Evolutionary conservation across 257 asterid genomes (phyloP).

Genomic region (Mitragyna speciosa): DNA sequence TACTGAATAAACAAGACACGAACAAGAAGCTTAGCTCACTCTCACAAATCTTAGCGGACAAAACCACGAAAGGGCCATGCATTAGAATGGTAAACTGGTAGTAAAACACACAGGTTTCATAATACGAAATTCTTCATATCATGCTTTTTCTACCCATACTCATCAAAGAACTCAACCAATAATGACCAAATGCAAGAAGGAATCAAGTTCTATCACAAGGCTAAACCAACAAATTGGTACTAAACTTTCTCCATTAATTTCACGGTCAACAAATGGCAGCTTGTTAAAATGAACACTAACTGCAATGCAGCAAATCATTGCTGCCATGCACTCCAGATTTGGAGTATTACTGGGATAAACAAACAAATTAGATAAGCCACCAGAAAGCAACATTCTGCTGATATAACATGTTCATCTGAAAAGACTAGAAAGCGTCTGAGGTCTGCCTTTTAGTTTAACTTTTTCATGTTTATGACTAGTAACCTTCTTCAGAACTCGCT

Average conservation of each 20-base stretch:
- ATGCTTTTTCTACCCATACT: neutral
- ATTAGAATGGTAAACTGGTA: too few relatives aligned
- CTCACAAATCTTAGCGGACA: neutral
- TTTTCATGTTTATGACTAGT: slow-evolving; percentile 1
- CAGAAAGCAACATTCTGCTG: neutral
- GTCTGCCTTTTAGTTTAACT: slow-evolving; percentile 13
- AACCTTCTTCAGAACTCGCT: neutral
- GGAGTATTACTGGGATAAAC: neutral
- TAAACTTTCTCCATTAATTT: neutral
- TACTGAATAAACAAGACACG: neutral
- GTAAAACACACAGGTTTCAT: neutral
- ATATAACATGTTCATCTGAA: slow-evolving; percentile 24
- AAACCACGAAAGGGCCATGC: neutral
- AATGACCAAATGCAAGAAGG: neutral
- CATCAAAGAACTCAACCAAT: neutral
- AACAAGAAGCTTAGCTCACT: neutral
- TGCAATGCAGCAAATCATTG: neutral
- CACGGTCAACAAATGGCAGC: slow-evolving; percentile 4
- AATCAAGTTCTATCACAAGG: neutral
- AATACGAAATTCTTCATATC: neutral
- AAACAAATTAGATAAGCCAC: neutral
- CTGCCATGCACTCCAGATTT: neutral
- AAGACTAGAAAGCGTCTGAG: slow-evolving; percentile 20
- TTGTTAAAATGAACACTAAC: neutral
- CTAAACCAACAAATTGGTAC: neutral